A percentile compares a stretch with the other conserved stretches of the same genome.
Evolutionary conservation across 345 rosid genomes (phyloP).

Genomic region (Mercurialis annua): DNA sequence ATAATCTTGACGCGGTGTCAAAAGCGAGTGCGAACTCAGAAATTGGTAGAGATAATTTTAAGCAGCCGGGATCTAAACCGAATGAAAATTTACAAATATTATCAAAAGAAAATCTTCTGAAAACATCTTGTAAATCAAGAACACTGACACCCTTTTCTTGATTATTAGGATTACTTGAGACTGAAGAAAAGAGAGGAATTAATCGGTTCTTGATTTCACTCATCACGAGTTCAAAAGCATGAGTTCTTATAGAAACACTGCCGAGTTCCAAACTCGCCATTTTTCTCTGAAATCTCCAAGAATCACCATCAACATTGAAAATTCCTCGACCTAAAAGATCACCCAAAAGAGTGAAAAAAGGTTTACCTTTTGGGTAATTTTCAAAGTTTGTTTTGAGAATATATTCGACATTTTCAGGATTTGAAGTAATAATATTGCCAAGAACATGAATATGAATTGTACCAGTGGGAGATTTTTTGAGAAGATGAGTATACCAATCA

Average conservation of each 20-base stretch:
- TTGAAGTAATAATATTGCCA: conserved; percentile 38
- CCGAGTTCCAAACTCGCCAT: conserved; percentile 51
- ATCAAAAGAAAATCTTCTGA: conserved; percentile 59
- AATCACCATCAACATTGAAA: conserved; percentile 57
- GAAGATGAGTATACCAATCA: conserved; percentile 46
- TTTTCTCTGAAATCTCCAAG: conserved; percentile 59
- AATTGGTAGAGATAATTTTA: conserved; percentile 40
- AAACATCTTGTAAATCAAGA: conserved; percentile 62
- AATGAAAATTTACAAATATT: conserved; percentile 62
- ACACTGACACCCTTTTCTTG: too few relatives aligned
- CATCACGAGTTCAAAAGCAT: conserved; percentile 35
- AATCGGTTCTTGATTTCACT: conserved; percentile 40
- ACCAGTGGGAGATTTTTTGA: conserved; percentile 32
- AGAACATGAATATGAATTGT: conserved; percentile 42
- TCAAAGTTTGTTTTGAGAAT: conserved; percentile 44
- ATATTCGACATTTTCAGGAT: conserved; percentile 40
- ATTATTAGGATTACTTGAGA: neutral
- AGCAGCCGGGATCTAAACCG: conserved; percentile 61
- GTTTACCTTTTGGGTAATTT: conserved; percentile 52
- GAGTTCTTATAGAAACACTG: conserved; percentile 36
- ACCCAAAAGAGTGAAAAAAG: conserved; percentile 38
- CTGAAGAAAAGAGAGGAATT: conserved; percentile 34
- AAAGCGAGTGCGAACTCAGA: conserved; percentile 45
- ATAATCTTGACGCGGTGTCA: conserved; percentile 51
- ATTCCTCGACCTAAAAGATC: conserved; percentile 58